Conservation (phyloP, 331 rosid species). For the Quercus phellos region DNA sequence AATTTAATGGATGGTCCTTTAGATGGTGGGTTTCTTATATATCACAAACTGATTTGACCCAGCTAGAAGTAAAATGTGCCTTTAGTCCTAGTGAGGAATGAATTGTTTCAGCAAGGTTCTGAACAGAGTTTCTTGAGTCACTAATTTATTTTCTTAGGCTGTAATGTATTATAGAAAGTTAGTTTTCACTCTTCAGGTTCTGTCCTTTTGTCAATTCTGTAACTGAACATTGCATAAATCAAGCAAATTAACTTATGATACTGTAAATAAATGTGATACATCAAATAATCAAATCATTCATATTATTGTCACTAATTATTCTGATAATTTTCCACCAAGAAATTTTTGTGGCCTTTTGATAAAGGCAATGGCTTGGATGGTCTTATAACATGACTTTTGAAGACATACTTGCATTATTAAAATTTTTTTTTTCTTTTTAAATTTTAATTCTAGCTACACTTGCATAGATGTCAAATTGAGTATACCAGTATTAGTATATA, state of each 20-base stretch:
- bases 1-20: neutral
- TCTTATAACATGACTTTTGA: too few species aligned
- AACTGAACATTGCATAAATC: neutral
- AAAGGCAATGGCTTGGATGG: too few species aligned
- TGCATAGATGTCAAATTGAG: too few species aligned
- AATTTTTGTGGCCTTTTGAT: too few species aligned
- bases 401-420: too few species aligned
- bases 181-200: neutral
- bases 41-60: constrained; percentile 34
- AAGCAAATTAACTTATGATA: neutral
- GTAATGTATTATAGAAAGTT: neutral
- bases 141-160: constrained; percentile 6
- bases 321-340: too few species aligned
- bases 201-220: neutral
- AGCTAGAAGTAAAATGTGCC: constrained; percentile 30
- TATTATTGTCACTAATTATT: too few species aligned
- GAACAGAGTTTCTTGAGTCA: constrained; percentile 28
- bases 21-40: constrained; percentile 20
- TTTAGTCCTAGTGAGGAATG: constrained; percentile 30
- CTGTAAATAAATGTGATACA: neutral
- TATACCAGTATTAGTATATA: too few species aligned
- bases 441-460: too few species aligned
- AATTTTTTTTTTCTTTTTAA: too few species aligned
- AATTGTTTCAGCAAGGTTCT: constrained; percentile 32
- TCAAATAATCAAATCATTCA: too few species aligned